These are phyloP conservation scores for Stagonosporopsis rhizophila DNA, from an alignment of 2,329 filamentous ascomycete genomes.

Conservation along the genomic window DNA sequence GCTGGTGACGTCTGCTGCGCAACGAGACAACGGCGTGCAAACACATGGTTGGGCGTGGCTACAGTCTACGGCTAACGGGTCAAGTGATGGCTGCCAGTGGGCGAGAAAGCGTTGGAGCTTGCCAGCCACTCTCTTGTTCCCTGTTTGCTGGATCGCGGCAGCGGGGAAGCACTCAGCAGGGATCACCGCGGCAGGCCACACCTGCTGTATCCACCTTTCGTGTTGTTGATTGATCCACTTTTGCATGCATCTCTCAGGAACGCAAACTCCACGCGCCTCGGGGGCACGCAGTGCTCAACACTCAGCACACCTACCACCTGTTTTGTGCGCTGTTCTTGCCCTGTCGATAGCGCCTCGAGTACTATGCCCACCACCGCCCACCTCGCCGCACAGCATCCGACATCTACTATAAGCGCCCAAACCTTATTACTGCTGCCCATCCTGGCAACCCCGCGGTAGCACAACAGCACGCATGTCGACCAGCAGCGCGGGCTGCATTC, in stretches of 20 bases:
- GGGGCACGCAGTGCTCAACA: constrained; percentile 9
- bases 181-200: constrained; percentile 17
- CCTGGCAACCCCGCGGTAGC: constrained; percentile 27
- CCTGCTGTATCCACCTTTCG: not conserved
- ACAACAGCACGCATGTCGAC: constrained; percentile 30
- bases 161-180: constrained; percentile 22
- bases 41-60: constrained; percentile 20
- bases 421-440: constrained; percentile 14
- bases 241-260: constrained; percentile 18
- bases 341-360: constrained; percentile 19
- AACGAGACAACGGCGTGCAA: constrained; percentile 11
- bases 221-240: constrained; percentile 18
- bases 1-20: constrained; percentile 26
- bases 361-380: constrained; percentile 28
- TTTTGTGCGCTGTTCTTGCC: constrained; percentile 16
- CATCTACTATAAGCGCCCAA: constrained; percentile 15
- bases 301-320: constrained; percentile 21
- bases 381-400: constrained; percentile 9
- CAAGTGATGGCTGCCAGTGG: not conserved
- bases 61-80: constrained; percentile 13
- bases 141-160: constrained; percentile 7
- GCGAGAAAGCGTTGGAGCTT: not conserved
- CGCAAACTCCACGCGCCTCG: constrained; percentile 18
- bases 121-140: constrained; percentile 5
- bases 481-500: constrained; percentile 40